Evolutionary conservation across 805 yeast genomes (phyloP).

Genomic region (Tetrapisispora namnaoensis): DNA sequence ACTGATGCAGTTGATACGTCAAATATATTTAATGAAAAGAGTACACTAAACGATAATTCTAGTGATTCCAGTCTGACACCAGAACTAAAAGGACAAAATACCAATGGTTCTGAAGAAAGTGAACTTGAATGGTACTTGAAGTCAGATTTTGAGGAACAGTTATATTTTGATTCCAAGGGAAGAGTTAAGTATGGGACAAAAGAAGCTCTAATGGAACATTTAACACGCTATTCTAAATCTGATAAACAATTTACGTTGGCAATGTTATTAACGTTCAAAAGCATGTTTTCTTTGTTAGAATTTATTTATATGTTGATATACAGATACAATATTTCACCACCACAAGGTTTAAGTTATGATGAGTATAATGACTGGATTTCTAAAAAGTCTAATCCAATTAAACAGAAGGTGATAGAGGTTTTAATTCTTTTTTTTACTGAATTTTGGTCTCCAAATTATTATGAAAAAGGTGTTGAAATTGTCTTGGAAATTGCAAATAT

Average conservation of each 20-base stretch:
- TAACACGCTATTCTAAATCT: constrained; percentile 58
- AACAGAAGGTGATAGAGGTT: constrained; percentile 50
- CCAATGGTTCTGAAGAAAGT: constrained; percentile 6
- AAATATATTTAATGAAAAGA: neutral
- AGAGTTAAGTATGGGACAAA: constrained; percentile 72
- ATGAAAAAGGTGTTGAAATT: constrained; percentile 34
- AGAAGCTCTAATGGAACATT: constrained; percentile 63
- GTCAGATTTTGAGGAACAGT: constrained; percentile 49
- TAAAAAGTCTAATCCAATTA: constrained; percentile 55
- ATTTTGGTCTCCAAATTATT: constrained; percentile 58
- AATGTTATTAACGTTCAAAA: constrained; percentile 59
- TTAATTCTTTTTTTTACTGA: constrained; percentile 54
- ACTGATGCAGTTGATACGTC: neutral
- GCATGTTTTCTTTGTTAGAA: constrained; percentile 58
- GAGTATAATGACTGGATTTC: constrained; percentile 69
- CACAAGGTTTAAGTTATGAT: constrained; percentile 74
- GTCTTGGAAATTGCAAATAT: constrained; percentile 28
- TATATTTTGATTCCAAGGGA: constrained; percentile 56
- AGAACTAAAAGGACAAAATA: neutral
- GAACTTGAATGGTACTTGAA: constrained; percentile 63
- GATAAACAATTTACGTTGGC: constrained; percentile 56
- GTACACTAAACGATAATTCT: neutral
- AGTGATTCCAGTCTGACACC: constrained; percentile 1
- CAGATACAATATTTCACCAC: constrained; percentile 68
- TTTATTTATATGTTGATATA: constrained; percentile 47